A percentile compares a stretch with the other conserved stretches of the same genome.
These are phyloP conservation scores for Claviceps quebecensis DNA, from an alignment of 2,329 filamentous ascomycete species.

Conservation along the genomic window DNA sequence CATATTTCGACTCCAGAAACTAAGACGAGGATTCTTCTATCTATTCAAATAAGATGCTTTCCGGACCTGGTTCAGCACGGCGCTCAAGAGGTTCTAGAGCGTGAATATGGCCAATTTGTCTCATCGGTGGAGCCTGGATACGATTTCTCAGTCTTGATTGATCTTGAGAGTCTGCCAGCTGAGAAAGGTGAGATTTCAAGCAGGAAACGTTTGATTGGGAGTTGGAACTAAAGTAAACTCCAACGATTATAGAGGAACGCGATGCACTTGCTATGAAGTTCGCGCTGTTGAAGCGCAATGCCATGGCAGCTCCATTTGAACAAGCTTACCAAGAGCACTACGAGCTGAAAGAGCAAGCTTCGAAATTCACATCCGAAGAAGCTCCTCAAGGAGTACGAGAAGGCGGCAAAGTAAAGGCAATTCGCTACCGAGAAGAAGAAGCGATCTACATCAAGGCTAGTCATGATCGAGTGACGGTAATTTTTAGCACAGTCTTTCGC, in stretches of 20 bases:
- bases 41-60: conserved; percentile 90
- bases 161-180: conserved; percentile 73
- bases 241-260: conserved; percentile 48
- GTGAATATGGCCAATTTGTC: conserved; percentile 90
- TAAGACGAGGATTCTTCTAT: conserved; percentile 90
- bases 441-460: conserved; percentile 98
- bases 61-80: conserved; percentile 85
- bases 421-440: conserved; percentile 97
- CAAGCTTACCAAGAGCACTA: conserved; percentile 91
- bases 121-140: conserved; percentile 78
- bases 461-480: conserved; percentile 93
- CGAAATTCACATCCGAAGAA: conserved; percentile 84
- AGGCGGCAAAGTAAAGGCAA: conserved; percentile 84
- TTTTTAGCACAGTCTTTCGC: conserved; percentile 95
- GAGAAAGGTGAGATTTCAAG: conserved; percentile 46
- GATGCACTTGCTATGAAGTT: conserved; percentile 80
- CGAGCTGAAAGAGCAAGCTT: conserved; percentile 71
- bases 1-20: conserved; percentile 92
- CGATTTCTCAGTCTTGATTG: conserved; percentile 86
- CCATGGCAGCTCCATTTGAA: conserved; percentile 97
- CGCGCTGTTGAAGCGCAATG: conserved; percentile 89
- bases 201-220: background rate
- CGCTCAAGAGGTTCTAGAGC: conserved; percentile 76
- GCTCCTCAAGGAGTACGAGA: conserved; percentile 83
- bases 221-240: background rate